Conservation (phyloP, 805 yeast species). For the Candida saitoana region DNA sequence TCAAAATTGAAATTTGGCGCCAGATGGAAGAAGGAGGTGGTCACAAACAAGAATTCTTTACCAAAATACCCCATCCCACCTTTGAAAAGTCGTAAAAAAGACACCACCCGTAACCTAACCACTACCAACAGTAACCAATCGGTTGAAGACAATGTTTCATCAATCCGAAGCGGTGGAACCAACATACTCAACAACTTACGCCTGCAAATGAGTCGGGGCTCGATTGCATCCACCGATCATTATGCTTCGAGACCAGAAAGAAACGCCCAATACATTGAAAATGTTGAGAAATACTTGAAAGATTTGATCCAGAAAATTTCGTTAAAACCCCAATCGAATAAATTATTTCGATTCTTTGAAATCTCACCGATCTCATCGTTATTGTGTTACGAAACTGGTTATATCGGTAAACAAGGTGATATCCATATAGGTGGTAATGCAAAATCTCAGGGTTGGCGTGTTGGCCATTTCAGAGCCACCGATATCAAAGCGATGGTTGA, state of each 20-base stretch:
- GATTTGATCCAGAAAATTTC: slow-evolving; percentile 55
- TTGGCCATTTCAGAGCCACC: slow-evolving; percentile 75
- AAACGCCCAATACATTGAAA: slow-evolving; percentile 38
- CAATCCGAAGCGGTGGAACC: slow-evolving; percentile 16
- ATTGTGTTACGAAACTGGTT: slow-evolving; percentile 75
- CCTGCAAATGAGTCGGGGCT: slow-evolving; percentile 26
- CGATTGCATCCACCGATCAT: slow-evolving; percentile 26
- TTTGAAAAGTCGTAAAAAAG: slow-evolving; percentile 14
- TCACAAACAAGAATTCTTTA: slow-evolving; percentile 31
- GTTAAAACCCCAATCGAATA: slow-evolving; percentile 76
- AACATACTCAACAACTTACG: slow-evolving; percentile 27
- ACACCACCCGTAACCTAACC: background rate
- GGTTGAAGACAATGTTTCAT: slow-evolving; percentile 7
- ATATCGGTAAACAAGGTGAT: slow-evolving; percentile 85
- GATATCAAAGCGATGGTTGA: slow-evolving; percentile 84
- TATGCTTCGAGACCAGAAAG: slow-evolving; percentile 18
- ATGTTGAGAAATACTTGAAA: slow-evolving; percentile 65
- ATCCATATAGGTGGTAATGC: slow-evolving; percentile 79
- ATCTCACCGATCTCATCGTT: slow-evolving; percentile 83
- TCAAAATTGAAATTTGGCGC: slow-evolving; percentile 54
- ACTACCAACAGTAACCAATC: background rate
- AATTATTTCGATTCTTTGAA: slow-evolving; percentile 82
- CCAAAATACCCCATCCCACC: slow-evolving; percentile 47
- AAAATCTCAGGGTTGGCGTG: slow-evolving; percentile 91
- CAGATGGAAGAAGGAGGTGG: slow-evolving; percentile 28